Evolutionary conservation across 2,329 filamentous ascomycete genomes (phyloP).

Genomic region (Calonectria leucothoes): DNA sequence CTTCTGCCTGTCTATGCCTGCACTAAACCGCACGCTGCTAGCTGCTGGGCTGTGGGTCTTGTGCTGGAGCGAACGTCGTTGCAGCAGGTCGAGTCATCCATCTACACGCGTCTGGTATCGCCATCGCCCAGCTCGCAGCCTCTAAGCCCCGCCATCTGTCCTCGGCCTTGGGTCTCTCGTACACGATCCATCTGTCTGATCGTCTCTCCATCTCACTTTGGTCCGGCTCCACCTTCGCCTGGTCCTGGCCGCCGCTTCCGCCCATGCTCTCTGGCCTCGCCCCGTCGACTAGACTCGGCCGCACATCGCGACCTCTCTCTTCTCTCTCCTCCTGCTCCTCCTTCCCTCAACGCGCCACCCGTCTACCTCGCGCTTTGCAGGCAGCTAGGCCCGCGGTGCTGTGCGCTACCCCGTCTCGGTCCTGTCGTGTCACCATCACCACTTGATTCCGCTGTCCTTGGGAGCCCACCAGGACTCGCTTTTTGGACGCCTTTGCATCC

Average conservation of each 20-base stretch:
- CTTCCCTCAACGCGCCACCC: conserved; percentile 27
- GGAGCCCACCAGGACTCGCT: not conserved
- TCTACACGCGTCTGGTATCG: not conserved
- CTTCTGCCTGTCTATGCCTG: not conserved
- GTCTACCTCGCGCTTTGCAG: conserved; percentile 11
- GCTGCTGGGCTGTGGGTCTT: not conserved
- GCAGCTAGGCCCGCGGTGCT: not conserved
- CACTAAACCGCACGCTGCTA: not conserved
- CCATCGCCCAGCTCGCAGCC: not conserved
- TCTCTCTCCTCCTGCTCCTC: conserved; percentile 2
- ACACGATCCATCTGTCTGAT: not conserved
- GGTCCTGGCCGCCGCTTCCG: conserved; percentile 20
- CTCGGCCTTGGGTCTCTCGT: not conserved
- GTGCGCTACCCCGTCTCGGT: not conserved
- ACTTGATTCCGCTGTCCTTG: not conserved
- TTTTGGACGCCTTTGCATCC: not conserved
- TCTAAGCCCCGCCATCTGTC: not conserved
- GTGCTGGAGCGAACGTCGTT: not conserved
- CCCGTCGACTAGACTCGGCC: conserved; percentile 34
- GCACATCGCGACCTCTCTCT: conserved; percentile 34
- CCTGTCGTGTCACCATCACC: conserved; percentile 20
- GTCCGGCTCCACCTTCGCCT: conserved; percentile 5
- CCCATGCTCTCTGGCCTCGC: conserved; percentile 15
- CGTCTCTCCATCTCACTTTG: conserved; percentile 1
- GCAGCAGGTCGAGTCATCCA: not conserved